Conservation (phyloP, 768 basidiomycete species). For the Crassisporium funariophilum region DNA sequence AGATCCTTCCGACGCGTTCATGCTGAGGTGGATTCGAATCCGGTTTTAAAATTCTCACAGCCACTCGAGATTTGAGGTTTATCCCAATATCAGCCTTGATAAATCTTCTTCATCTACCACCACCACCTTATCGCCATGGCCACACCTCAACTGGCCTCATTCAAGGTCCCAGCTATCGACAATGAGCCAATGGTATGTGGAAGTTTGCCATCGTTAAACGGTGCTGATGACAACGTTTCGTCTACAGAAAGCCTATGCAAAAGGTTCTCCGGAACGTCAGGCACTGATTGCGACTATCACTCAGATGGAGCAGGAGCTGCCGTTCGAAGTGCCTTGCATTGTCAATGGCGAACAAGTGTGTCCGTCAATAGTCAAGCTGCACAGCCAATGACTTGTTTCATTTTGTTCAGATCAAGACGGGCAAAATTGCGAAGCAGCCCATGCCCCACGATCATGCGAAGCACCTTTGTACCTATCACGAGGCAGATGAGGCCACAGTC, state of each 20-base stretch:
- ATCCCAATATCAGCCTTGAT: no score
- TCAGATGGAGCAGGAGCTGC: slow-evolving; percentile 81
- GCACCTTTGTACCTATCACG: slow-evolving; percentile 84
- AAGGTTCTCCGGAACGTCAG: slow-evolving; percentile 76
- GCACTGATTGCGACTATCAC: slow-evolving; percentile 71
- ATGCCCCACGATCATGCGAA: slow-evolving; percentile 86
- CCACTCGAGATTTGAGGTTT: no score
- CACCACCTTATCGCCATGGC: slow-evolving; percentile 45
- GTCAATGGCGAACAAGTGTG: slow-evolving; percentile 86
- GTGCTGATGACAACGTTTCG: background rate
- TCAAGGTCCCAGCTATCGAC: slow-evolving; percentile 81
- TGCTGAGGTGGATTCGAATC: no score
- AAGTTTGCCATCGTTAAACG: background rate
- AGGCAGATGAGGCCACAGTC: slow-evolving; percentile 80
- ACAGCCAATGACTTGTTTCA: background rate
- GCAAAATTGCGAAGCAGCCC: slow-evolving; percentile 73
- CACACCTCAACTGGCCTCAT: slow-evolving; percentile 77
- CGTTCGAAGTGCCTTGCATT: slow-evolving; percentile 92
- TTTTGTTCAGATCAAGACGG: slow-evolving; percentile 69
- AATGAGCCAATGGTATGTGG: slow-evolving; percentile 91
- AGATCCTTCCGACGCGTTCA: background rate
- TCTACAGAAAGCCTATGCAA: slow-evolving; percentile 70
- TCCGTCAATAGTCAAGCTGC: slow-evolving; percentile 9
- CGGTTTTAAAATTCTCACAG: no score
- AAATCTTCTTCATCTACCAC: slow-evolving; percentile 16